Conservation (phyloP, 495 filamentous ascomycete species). For the Penicillium taxi region DNA sequence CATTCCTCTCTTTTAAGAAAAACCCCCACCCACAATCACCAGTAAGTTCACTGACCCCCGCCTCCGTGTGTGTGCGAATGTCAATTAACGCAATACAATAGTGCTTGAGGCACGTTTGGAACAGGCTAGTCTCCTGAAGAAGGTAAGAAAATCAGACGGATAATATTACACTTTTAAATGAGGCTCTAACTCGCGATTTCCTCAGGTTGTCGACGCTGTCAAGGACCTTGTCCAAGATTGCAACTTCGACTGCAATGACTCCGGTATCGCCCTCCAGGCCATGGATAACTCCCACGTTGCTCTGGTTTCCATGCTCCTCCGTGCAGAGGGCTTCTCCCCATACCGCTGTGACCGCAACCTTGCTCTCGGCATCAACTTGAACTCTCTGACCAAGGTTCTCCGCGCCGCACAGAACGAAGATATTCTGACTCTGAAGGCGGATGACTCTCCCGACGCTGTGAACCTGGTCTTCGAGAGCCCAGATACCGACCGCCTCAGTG, state of each 20-base stretch:
- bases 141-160: slow-evolving; percentile 48
- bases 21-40: slow-evolving; percentile 15
- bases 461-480: slow-evolving; percentile 93
- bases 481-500: slow-evolving; percentile 83
- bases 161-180: neutral
- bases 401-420: slow-evolving; percentile 92
- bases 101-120: slow-evolving; percentile 97
- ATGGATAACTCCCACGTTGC: slow-evolving; percentile 99
- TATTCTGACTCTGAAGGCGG: slow-evolving; percentile 91
- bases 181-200: slow-evolving; percentile 6
- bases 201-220: slow-evolving; percentile 95
- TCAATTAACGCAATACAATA: slow-evolving; percentile 25
- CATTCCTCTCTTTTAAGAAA: neutral
- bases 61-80: slow-evolving; percentile 10
- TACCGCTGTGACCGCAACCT: slow-evolving; percentile 99
- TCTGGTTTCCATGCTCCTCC: slow-evolving; percentile 96
- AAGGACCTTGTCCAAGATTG: slow-evolving; percentile 99
- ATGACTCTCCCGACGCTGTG: slow-evolving; percentile 89
- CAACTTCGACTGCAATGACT: slow-evolving; percentile 99
- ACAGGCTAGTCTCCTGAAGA: slow-evolving; percentile 91
- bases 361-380: slow-evolving; percentile 92
- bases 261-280: slow-evolving; percentile 93
- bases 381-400: slow-evolving; percentile 93
- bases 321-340: slow-evolving; percentile 88
- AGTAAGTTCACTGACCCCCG: slow-evolving; percentile 22